These are phyloP conservation scores for Verticillium tricorpus DNA, from an alignment of 2,329 filamentous ascomycete species.

Conservation along the genomic window DNA sequence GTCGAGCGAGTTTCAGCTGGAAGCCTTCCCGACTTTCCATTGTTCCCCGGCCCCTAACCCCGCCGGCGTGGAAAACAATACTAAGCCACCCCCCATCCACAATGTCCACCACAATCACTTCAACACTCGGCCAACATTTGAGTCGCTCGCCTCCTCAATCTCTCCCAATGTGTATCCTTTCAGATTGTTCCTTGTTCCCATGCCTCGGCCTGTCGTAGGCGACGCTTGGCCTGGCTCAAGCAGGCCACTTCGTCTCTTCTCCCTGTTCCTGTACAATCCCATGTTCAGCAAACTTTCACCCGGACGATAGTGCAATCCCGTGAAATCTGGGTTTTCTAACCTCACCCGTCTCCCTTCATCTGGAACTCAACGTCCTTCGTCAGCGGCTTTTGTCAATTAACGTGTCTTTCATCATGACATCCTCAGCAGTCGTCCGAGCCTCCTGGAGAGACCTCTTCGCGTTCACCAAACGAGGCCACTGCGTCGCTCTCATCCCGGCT, in stretches of 20 bases:
- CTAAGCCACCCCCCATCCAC: not conserved
- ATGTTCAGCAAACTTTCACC: not conserved
- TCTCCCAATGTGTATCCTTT: not conserved
- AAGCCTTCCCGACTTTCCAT: not conserved
- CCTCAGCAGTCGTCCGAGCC: conserved; percentile 1
- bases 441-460: conserved; percentile 55
- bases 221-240: not conserved
- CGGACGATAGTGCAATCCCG: not conserved
- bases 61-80: not conserved
- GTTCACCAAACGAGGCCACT: conserved; percentile 64
- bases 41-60: not conserved
- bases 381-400: too few species aligned
- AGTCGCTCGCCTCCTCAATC: not conserved
- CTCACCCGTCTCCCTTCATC: not conserved
- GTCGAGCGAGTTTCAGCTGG: not conserved
- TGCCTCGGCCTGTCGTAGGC: not conserved
- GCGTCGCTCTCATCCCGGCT: conserved; percentile 48
- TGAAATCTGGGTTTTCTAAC: not conserved
- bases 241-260: not conserved
- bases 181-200: not conserved
- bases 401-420: not conserved
- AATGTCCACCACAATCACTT: not conserved
- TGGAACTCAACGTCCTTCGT: not conserved
- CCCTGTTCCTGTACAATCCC: not conserved
- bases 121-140: not conserved